Evolutionary conservation across 805 yeast genomes (phyloP).

Genomic region (Monosporozyma unispora): DNA sequence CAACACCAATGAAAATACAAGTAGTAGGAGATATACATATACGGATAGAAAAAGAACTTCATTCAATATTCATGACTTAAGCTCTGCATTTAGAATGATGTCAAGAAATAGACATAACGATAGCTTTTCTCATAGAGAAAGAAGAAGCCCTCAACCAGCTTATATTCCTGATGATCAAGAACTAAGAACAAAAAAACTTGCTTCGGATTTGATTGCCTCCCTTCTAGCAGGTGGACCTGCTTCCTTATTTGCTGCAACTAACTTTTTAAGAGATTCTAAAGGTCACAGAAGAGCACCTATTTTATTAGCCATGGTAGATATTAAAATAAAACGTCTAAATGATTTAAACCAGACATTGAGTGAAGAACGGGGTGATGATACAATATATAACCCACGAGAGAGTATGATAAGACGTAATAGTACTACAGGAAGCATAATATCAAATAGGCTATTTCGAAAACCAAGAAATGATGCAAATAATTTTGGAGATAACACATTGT

Average conservation of each 20-base stretch:
- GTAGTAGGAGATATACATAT: not conserved
- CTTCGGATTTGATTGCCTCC: slow-evolving; percentile 41
- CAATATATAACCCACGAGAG: not conserved
- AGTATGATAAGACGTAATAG: not conserved
- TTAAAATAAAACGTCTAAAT: slow-evolving; percentile 44
- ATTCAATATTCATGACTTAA: not conserved
- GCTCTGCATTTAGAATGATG: slow-evolving; percentile 1
- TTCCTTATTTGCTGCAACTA: slow-evolving; percentile 63
- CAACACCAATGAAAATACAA: not conserved
- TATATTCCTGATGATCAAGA: not conserved
- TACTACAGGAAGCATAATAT: not conserved
- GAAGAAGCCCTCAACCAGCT: not conserved
- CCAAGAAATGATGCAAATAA: slow-evolving; percentile 29
- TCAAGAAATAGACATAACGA: not conserved
- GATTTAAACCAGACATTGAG: slow-evolving; percentile 4
- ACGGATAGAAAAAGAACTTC: not conserved
- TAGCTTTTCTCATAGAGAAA: not conserved
- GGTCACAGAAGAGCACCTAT: slow-evolving; percentile 77
- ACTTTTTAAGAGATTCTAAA: slow-evolving; percentile 66
- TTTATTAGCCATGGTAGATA: slow-evolving; percentile 60
- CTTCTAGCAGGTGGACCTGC: slow-evolving; percentile 64
- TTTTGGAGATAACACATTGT: slow-evolving; percentile 22
- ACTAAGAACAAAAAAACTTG: slow-evolving; percentile 17
- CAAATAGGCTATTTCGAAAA: not conserved
- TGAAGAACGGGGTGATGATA: not conserved